Evolutionary conservation across 441 rosid species (phyloP).

Genomic region (Pelargonium australe): DNA sequence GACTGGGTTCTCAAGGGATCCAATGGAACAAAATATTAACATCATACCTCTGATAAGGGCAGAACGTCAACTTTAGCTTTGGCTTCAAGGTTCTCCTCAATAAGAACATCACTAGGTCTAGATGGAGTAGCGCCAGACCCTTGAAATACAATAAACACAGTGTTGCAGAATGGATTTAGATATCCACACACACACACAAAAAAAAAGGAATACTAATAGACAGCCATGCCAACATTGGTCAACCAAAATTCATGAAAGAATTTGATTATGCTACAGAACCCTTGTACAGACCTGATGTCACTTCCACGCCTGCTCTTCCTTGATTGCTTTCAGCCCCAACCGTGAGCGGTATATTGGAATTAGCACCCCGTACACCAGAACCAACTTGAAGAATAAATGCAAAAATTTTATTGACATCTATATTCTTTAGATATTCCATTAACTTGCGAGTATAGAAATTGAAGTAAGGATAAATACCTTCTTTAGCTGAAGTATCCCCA

Average conservation of each 20-base stretch:
- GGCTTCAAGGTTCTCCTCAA: slow-evolving; percentile 31
- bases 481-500: slow-evolving; percentile 37
- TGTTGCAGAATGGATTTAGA: slow-evolving; percentile 20
- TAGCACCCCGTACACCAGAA: slow-evolving; percentile 45
- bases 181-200: not conserved
- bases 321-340: slow-evolving; percentile 50
- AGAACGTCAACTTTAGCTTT: slow-evolving; percentile 47
- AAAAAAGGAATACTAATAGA: slow-evolving; percentile 10
- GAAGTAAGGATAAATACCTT: slow-evolving; percentile 38
- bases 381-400: not conserved
- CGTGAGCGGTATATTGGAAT: slow-evolving; percentile 32
- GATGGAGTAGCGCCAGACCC: slow-evolving; percentile 47
- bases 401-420: too few species aligned
- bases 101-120: slow-evolving; percentile 39
- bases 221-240: not conserved
- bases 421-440: slow-evolving; percentile 22
- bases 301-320: slow-evolving; percentile 50
- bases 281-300: slow-evolving; percentile 44
- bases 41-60: slow-evolving; percentile 51
- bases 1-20: not conserved
- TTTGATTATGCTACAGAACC: slow-evolving; percentile 5
- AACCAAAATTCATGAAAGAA: not conserved
- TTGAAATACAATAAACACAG: slow-evolving; percentile 28
- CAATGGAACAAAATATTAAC: not conserved
- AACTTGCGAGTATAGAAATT: slow-evolving; percentile 32